Percentiles rank a stretch among this genome's conserved stretches.
phyloP scores from a whole-genome alignment of 306 rosid genomes.

The Pyrus bretschneideri region DNA sequence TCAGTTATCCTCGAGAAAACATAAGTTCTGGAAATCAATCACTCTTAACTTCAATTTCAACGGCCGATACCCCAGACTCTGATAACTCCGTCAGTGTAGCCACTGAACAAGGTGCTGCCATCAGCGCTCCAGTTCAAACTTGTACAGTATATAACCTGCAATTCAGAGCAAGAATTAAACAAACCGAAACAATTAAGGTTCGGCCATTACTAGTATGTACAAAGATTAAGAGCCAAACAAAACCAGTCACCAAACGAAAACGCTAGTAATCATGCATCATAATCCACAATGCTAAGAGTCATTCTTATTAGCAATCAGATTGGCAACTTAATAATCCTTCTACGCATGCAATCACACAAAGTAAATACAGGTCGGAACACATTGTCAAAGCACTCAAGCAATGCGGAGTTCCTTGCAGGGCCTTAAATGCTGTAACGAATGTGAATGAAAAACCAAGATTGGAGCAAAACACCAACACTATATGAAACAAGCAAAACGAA shows the following conservation, averaged over 20 bases:
- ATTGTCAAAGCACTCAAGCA: background rate
- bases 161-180: background rate
- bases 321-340: background rate
- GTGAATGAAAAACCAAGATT: background rate
- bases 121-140: slow-evolving; percentile 90
- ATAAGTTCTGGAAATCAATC: background rate
- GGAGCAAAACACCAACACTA: background rate
- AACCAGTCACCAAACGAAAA: background rate
- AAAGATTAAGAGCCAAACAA: background rate
- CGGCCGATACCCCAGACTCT: slow-evolving; percentile 97
- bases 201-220: background rate
- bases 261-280: background rate
- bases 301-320: no score
- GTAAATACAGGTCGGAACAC: background rate
- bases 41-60: slow-evolving; percentile 23
- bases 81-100: slow-evolving; percentile 87
- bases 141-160: slow-evolving; percentile 79
- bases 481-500: background rate
- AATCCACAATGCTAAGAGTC: background rate
- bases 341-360: background rate
- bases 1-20: slow-evolving; percentile 32
- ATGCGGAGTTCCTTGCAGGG: background rate
- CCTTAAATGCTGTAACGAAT: background rate
- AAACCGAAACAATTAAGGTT: background rate
- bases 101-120: slow-evolving; percentile 97